Base-by-base conservation (phyloP, 768 basidiomycete species). In the Tulasnella sp. region DNA sequence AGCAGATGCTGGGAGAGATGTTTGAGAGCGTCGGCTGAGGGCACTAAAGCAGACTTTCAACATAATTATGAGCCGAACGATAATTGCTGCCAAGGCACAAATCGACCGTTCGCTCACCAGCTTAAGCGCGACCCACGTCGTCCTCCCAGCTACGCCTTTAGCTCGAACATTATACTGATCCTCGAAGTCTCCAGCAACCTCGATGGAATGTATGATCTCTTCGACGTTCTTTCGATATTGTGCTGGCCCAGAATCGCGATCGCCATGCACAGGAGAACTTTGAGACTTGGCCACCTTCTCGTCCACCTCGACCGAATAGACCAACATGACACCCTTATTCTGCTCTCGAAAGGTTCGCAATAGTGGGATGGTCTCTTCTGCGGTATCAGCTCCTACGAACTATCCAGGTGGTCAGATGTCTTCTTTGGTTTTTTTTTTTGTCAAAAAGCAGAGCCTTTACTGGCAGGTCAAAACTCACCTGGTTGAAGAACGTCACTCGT, bases 371-470 rank as follows among this genome's bases (percentile, higher is more conserved):
- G 84, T 79, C 17, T 78, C 82, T 38, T 78, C 76, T 0, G 84
- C 86, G 0, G 84, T 84, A 60, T 93, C 91, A 2, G 87, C 92
- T 0, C 92, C 91, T 0, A 93, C 92, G 64, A 94, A 97, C 84
- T 91, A 64, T 21, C n/a, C 21, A 24, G 51, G 24, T 58, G 31
- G n/a, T n/a, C 2, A 44, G 27, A 8, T 31, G 43, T 22, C 19
- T 45, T 34, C 22, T 30, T 59, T 19, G 60, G 42, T 30, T 25
- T 62, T 48, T 22, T 60, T 44, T 15, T 11, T 24, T n/a, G 50
- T 24, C 38, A 15, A 5, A 15, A 5, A 21, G 49, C 2, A 10
- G 24, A 38, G 61, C 15, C 15, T 41, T 58, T 38, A 54, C 41
- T n/a, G 4, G 2, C 5, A 38, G 34, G 31, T 22, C 17, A 9